These are phyloP conservation scores for Xylariaceae sp. DNA, from an alignment of 2,329 filamentous ascomycete genomes.

Conservation along the genomic window DNA sequence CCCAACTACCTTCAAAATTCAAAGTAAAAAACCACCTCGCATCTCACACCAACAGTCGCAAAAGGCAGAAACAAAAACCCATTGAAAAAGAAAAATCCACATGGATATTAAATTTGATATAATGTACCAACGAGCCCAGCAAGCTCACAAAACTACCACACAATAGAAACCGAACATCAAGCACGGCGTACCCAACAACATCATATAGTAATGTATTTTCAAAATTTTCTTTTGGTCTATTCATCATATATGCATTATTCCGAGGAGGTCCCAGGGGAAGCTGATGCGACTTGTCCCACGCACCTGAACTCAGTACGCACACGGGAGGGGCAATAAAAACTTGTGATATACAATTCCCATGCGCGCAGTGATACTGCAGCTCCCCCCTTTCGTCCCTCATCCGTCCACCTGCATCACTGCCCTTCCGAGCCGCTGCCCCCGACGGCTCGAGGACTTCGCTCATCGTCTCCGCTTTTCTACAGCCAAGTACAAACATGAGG, in stretches of 20 bases:
- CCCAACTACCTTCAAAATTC: too few species aligned
- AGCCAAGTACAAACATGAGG: constrained; percentile 23
- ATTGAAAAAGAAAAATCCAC: too few species aligned
- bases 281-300: constrained; percentile 9
- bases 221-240: constrained; percentile 24
- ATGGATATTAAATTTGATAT: too few species aligned
- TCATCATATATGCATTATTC: constrained; percentile 30
- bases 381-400: constrained; percentile 19
- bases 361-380: constrained; percentile 18
- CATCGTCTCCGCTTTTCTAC: constrained; percentile 11
- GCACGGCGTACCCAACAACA: background rate
- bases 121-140: too few species aligned
- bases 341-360: constrained; percentile 29
- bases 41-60: too few species aligned
- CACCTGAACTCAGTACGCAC: constrained; percentile 19
- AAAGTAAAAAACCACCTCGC: too few species aligned
- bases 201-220: constrained; percentile 2
- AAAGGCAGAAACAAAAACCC: too few species aligned
- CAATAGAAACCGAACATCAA: background rate
- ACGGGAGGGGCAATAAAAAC: constrained; percentile 23
- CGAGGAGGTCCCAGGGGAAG: constrained; percentile 19
- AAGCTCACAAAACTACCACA: too few species aligned
- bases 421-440: constrained; percentile 21
- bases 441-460: constrained; percentile 17
- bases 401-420: constrained; percentile 19